Base-by-base conservation (phyloP, 257 asterid species). In the Prunella vulgaris region DNA sequence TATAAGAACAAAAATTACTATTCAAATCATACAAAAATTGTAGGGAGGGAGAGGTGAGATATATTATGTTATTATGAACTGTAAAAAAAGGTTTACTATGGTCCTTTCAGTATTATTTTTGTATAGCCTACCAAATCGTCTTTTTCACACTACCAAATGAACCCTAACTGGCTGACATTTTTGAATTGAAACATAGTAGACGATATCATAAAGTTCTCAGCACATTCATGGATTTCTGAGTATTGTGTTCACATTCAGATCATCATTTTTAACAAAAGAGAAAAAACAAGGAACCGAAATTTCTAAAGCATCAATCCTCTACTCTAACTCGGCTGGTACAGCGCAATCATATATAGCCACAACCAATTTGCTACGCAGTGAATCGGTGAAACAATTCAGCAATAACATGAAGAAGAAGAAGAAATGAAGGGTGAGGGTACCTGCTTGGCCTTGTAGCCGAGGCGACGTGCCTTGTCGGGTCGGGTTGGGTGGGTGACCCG, bases 371-470 rank as follows among this genome's bases (percentile, higher is more conserved):
- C 64, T 5, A 30, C n/a, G 28, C 66, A 17, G 4, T 33, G 9
- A 33, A 60, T 15, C 14, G 42, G 65, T 7, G 6, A 59, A 27
- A 28, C 7, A 5, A 6, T 4, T 57, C 3, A 13, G 63, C 21
- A 25, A 25, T 25, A 17, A 57, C 27, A 22, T 5, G 63, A 30
- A n/a, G 35, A n/a, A n/a, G n/a, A n/a, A n/a, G n/a, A n/a, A n/a
- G n/a, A n/a, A n/a, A 22, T 5, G 63, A 30, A n/a, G 35, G 9
- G 15, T 2, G 3, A 1, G 5, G 10, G 48, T 66, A 85, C 92
- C 86, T 86, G 92, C 78, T 86, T 86, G 68, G 92, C 92, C 80
- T 86, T 86, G 79, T 86, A 86, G 20, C 92, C 92, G 64, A 86
- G 84, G 70, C 92, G 86, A 49, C 92, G 84, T 46, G 92, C 92